These are phyloP conservation scores for Sindora glabra DNA, from an alignment of 306 rosid genomes.

Conservation along the genomic window DNA sequence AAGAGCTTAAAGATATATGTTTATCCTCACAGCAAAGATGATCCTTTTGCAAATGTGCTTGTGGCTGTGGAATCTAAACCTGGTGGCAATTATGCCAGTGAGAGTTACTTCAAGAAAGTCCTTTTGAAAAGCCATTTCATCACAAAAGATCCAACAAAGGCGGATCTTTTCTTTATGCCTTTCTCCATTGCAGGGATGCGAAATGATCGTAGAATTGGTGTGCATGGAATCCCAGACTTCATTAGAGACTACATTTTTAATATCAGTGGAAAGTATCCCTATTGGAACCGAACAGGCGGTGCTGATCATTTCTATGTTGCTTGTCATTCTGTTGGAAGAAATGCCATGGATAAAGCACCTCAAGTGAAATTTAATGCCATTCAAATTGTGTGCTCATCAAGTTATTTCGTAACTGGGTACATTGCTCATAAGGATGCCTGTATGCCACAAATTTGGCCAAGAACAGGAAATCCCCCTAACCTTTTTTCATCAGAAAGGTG, in stretches of 20 bases:
- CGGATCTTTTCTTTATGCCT: conserved; percentile 77
- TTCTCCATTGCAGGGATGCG: conserved; percentile 76
- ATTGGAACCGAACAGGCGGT: conserved; percentile 72
- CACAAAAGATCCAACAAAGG: conserved; percentile 46
- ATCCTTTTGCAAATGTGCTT: conserved; percentile 67
- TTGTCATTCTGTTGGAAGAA: conserved; percentile 72
- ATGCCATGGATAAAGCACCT: conserved; percentile 60
- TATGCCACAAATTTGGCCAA: conserved; percentile 80
- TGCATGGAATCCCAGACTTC: conserved; percentile 55
- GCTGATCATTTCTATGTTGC: conserved; percentile 77
- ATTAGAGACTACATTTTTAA: conserved; percentile 47
- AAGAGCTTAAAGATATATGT: conserved; percentile 73
- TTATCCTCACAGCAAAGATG: conserved; percentile 61
- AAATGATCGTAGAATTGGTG: conserved; percentile 63
- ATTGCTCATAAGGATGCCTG: conserved; percentile 66
- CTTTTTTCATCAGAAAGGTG: conserved; percentile 58
- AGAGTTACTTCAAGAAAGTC: conserved; percentile 68
- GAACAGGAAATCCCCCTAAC: conserved; percentile 41
- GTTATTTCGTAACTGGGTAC: conserved; percentile 51
- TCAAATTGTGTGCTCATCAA: conserved; percentile 76
- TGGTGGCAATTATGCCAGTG: conserved; percentile 83
- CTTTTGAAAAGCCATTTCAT: conserved; percentile 60
- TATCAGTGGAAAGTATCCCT: conserved; percentile 45
- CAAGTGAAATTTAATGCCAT: conserved; percentile 54
- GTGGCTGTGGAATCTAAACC: conserved; percentile 56